A percentile compares a stretch with the other conserved stretches of the same genome.
These are phyloP conservation scores for Reticulascus tulasneorum DNA, from an alignment of 2,329 filamentous ascomycete genomes.

Conservation along the genomic window DNA sequence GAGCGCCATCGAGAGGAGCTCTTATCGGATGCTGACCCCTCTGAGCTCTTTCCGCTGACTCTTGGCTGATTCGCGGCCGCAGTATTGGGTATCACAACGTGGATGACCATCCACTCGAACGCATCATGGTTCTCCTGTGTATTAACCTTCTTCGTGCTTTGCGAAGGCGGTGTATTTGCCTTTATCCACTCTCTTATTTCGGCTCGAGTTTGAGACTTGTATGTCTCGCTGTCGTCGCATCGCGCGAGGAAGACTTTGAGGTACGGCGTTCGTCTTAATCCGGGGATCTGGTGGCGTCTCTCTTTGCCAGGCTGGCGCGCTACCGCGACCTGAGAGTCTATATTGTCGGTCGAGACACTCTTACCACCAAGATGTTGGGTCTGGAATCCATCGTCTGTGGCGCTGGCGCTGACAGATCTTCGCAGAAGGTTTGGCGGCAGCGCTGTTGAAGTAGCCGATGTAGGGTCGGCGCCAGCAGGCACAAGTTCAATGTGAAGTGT, in stretches of 20 bases:
- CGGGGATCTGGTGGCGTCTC: constrained; percentile 90
- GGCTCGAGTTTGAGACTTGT: constrained; percentile 75
- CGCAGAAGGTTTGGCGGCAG: constrained; percentile 19
- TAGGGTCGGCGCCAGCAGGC: constrained; percentile 47
- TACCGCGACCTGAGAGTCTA: constrained; percentile 21
- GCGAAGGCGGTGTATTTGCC: constrained; percentile 59
- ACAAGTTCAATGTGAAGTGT: constrained; percentile 87
- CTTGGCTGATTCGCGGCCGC: constrained; percentile 74
- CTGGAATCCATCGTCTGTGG: constrained; percentile 57
- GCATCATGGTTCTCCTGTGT: constrained; percentile 92
- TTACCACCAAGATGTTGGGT: constrained; percentile 47
- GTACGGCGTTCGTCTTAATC: constrained; percentile 87
- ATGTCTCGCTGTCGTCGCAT: constrained; percentile 93
- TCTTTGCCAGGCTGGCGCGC: constrained; percentile 38
- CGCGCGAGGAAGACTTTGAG: constrained; percentile 84
- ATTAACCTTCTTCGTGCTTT: constrained; percentile 52
- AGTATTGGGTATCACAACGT: constrained; percentile 87
- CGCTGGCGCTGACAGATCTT: constrained; percentile 27
- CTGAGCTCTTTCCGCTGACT: constrained; percentile 48
- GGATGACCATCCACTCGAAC: constrained; percentile 90
- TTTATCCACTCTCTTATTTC: constrained; percentile 91
- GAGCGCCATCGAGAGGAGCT: constrained; percentile 71
- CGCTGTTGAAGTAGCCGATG: constrained; percentile 27
- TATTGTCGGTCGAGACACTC: constrained; percentile 30
- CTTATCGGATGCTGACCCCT: constrained; percentile 60